Evolutionary conservation across 257 asterid genomes (phyloP).

Genomic region (Nicotiana obtusifolia): DNA sequence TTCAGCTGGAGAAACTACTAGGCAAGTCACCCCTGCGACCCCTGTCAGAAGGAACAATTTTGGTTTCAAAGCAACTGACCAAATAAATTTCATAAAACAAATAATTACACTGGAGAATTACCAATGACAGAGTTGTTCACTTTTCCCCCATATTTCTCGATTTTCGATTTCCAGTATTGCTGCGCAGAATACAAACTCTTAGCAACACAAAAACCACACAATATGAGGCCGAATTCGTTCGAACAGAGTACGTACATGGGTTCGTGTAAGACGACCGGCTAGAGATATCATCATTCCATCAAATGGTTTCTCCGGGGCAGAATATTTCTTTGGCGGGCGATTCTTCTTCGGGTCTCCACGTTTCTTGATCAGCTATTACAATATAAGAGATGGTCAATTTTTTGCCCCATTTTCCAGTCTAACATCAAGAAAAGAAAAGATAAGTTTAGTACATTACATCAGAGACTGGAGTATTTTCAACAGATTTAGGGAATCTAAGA

Average conservation of each 20-base stretch:
- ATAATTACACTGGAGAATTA: constrained; percentile 13
- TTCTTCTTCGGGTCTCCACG: constrained; percentile 29
- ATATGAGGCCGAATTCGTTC: not conserved
- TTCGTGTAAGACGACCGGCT: constrained; percentile 60
- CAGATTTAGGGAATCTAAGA: constrained; percentile 51
- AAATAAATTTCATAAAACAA: not conserved
- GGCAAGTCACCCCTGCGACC: constrained; percentile 59
- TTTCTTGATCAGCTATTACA: constrained; percentile 42
- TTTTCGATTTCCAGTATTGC: constrained; percentile 79
- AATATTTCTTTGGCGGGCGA: constrained; percentile 20
- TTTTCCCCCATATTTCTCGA: constrained; percentile 73
- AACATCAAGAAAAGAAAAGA: not conserved
- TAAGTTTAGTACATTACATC: constrained; percentile 32
- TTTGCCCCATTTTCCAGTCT: not conserved
- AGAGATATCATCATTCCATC: constrained; percentile 62
- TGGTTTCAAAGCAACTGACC: not conserved
- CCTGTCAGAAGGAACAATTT: constrained; percentile 31
- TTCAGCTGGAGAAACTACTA: constrained; percentile 67
- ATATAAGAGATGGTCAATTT: constrained; percentile 6
- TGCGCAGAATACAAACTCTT: not conserved
- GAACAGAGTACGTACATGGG: constrained; percentile 37
- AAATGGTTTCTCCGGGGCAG: constrained; percentile 39
- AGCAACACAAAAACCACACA: not conserved
- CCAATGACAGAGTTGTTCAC: constrained; percentile 62
- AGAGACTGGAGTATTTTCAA: constrained; percentile 36